These are phyloP conservation scores for Casuarina glauca DNA, from an alignment of 306 rosid species.

Conservation along the genomic window DNA sequence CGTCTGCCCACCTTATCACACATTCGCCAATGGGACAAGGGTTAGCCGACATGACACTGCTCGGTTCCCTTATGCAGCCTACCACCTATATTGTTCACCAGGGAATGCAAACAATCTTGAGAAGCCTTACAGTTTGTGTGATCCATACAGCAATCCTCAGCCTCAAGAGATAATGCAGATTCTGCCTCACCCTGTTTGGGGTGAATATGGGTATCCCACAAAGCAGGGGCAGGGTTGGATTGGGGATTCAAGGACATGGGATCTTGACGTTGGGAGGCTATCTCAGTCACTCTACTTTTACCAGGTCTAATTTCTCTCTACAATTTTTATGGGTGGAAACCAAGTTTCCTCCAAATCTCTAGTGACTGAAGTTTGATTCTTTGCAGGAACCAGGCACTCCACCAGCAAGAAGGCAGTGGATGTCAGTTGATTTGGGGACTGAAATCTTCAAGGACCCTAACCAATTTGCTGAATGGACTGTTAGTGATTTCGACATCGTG, in stretches of 20 bases:
- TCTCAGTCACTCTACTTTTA: constrained; percentile 63
- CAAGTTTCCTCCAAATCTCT: background rate
- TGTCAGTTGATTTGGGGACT: constrained; percentile 43
- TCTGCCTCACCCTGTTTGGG: constrained; percentile 66
- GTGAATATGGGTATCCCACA: constrained; percentile 58
- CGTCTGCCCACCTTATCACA: constrained; percentile 62
- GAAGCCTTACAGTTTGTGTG: constrained; percentile 41
- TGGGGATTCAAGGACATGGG: constrained; percentile 65
- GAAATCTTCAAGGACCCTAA: constrained; percentile 42
- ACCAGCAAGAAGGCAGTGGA: constrained; percentile 42
- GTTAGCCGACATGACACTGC: constrained; percentile 42
- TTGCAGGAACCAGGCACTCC: constrained; percentile 44
- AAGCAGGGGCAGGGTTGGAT: constrained; percentile 60
- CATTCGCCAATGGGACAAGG: constrained; percentile 46
- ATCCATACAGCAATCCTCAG: constrained; percentile 65
- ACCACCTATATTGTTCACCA: constrained; percentile 53
- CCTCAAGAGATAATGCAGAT: constrained; percentile 68
- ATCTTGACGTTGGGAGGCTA: constrained; percentile 64
- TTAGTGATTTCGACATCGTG: constrained; percentile 38
- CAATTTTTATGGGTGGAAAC: background rate
- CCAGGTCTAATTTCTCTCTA: constrained; percentile 38
- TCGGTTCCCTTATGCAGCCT: constrained; percentile 55
- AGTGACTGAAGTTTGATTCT: background rate
- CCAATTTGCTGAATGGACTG: constrained; percentile 47
- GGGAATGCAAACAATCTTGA: constrained; percentile 52